A percentile compares a stretch with the other conserved stretches of the same genome.
Evolutionary conservation across 345 rosid genomes (phyloP).

Genomic region (Pistacia vera): DNA sequence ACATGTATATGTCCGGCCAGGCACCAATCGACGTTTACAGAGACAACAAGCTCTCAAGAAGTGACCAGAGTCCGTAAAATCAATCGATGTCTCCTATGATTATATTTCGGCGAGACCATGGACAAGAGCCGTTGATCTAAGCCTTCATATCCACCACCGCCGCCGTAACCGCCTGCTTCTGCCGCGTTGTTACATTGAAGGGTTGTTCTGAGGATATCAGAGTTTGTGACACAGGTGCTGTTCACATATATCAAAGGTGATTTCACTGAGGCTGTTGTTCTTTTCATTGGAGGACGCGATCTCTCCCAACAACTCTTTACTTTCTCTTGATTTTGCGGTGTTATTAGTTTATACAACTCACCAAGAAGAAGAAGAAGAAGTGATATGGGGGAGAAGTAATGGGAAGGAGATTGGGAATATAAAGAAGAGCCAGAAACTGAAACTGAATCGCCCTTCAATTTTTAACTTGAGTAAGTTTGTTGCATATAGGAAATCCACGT

Average conservation of each 20-base stretch:
- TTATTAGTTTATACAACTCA: neutral
- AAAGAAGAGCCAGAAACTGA: conserved; percentile 54
- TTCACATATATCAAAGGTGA: conserved; percentile 58
- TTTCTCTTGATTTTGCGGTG: neutral
- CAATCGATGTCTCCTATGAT: conserved; percentile 56
- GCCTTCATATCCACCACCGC: conserved; percentile 11
- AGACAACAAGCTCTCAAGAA: conserved; percentile 73
- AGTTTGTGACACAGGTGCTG: conserved; percentile 25
- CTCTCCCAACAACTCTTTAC: conserved; percentile 77
- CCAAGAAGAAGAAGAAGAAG: neutral
- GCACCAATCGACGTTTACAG: conserved; percentile 75
- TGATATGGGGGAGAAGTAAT: conserved; percentile 5
- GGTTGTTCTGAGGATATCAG: conserved; percentile 29
- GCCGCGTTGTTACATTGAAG: conserved; percentile 6
- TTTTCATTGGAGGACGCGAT: conserved; percentile 72
- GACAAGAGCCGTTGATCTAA: conserved; percentile 52
- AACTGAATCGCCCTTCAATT: conserved; percentile 56
- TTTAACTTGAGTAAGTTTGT: neutral
- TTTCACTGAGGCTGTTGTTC: conserved; percentile 79
- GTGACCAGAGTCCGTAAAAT: conserved; percentile 45
- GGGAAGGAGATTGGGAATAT: conserved; percentile 40
- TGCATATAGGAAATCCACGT: conserved; percentile 16
- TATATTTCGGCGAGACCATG: conserved; percentile 43
- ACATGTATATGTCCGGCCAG: conserved; percentile 96
- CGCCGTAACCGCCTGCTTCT: conserved; percentile 1